Percentiles rank a stretch among this genome's conserved stretches.
Conservation (phyloP, 2,329 filamentous ascomycete genomes). For the Colletotrichum euphorbiae region DNA sequence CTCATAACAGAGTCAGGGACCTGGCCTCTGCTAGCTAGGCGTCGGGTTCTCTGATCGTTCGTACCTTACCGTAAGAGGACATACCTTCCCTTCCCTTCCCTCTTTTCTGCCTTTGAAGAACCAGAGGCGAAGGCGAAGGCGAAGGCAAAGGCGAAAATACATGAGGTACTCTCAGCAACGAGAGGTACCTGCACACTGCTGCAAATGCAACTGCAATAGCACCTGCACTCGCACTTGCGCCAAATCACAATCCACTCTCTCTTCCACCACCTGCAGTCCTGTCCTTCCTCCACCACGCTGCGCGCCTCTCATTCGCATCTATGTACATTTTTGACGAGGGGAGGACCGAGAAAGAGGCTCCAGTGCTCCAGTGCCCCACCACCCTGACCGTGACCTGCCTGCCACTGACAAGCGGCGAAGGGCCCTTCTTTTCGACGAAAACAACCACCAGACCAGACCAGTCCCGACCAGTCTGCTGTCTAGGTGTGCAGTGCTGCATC, state of each 20-base stretch:
- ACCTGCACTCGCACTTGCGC: conserved; percentile 2
- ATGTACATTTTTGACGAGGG: conserved; percentile 3
- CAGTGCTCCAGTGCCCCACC: conserved; percentile 30
- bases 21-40: not conserved
- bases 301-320: conserved; percentile 19
- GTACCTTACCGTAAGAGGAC: no score
- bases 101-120: not conserved
- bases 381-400: conserved; percentile 35
- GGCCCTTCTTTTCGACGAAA: conserved; percentile 37
- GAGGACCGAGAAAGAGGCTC: conserved; percentile 32
- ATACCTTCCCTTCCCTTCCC: not conserved
- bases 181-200: no score
- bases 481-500: conserved; percentile 6
- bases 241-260: not conserved
- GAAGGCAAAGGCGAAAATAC: no score
- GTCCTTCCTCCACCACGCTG: conserved; percentile 11
- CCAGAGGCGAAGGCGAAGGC: no score
- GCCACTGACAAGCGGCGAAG: conserved; percentile 35
- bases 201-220: no score
- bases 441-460: conserved; percentile 32
- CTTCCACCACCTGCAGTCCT: conserved; percentile 3
- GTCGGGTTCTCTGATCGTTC: no score
- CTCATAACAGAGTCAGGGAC: conserved; percentile 24
- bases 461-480: conserved; percentile 9
- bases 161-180: not conserved